Percentiles rank a stretch among this genome's conserved stretches.
Conservation (phyloP, 352 stramenopile genomes). For the Globisporangium cylindrosporum region DNA sequence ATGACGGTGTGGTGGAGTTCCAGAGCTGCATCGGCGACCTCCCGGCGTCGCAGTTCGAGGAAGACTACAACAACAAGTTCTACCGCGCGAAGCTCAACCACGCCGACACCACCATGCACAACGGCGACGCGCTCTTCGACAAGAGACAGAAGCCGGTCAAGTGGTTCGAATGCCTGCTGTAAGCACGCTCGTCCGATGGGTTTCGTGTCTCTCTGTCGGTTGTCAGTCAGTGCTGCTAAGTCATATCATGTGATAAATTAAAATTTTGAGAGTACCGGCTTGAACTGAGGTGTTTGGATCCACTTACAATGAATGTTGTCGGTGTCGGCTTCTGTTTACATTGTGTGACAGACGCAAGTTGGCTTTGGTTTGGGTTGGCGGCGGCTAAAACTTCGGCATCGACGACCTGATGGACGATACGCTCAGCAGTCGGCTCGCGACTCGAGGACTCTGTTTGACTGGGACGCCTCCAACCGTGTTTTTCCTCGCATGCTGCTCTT, state of each 20-base stretch:
- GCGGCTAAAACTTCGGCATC: neutral
- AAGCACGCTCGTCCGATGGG: slow-evolving; percentile 25
- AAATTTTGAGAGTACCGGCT: neutral
- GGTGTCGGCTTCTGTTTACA: too few relatives aligned
- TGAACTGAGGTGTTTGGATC: neutral
- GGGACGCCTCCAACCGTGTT: neutral
- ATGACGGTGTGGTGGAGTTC: too few relatives aligned
- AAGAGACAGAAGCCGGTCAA: slow-evolving; percentile 54
- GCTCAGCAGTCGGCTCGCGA: slow-evolving; percentile 6
- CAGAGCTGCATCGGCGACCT: too few relatives aligned
- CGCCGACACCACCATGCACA: slow-evolving; percentile 56
- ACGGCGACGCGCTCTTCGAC: slow-evolving; percentile 52
- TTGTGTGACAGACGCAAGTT: neutral
- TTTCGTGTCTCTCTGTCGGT: slow-evolving; percentile 17
- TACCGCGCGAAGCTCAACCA: slow-evolving; percentile 69
- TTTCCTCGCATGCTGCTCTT: neutral
- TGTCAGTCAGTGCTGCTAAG: neutral
- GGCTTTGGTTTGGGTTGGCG: neutral
- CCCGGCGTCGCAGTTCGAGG: slow-evolving; percentile 27
- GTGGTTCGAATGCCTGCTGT: slow-evolving; percentile 74
- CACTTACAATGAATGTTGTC: neutral
- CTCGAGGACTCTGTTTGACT: slow-evolving; percentile 7
- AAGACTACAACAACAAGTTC: slow-evolving; percentile 40
- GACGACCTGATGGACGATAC: slow-evolving; percentile 5
- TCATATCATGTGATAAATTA: neutral